A percentile compares a stretch with the other conserved stretches of the same genome.
phyloP scores from a whole-genome alignment of 352 stramenopile species.

The Globisporangium nagaii region DNA sequence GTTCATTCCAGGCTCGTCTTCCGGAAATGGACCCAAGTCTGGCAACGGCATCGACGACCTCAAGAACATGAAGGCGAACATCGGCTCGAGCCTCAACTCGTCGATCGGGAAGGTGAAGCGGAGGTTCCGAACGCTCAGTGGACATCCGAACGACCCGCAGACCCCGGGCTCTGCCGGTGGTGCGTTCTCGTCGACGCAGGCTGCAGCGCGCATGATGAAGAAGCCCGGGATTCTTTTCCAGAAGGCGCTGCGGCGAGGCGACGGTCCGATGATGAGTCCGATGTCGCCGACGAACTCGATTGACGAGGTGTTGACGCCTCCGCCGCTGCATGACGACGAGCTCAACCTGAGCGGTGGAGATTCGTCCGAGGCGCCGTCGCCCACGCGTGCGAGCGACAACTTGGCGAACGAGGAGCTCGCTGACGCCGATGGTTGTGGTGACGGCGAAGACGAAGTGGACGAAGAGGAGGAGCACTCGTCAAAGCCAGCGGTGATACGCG shows the following conservation, averaged over 20 bases:
- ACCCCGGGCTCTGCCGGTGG: neutral
- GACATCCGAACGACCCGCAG: constrained; percentile 38
- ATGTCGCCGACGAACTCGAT: constrained; percentile 18
- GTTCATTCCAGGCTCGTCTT: constrained; percentile 20
- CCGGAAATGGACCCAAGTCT: neutral
- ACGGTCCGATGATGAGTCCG: constrained; percentile 8
- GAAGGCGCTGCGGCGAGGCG: constrained; percentile 33
- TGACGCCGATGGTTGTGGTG: neutral
- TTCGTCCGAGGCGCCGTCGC: constrained; percentile 8
- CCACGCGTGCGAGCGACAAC: neutral
- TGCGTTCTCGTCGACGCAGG: constrained; percentile 20
- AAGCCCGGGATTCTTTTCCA: constrained; percentile 58
- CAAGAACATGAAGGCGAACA: constrained; percentile 69
- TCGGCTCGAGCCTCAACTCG: constrained; percentile 66
- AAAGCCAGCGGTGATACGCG: constrained; percentile 22
- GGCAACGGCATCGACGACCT: constrained; percentile 52
- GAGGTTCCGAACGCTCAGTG: constrained; percentile 55
- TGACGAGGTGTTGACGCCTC: constrained; percentile 20
- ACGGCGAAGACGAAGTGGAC: constrained; percentile 7
- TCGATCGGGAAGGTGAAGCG: constrained; percentile 73
- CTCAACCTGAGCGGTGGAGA: constrained; percentile 5
- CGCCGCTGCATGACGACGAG: constrained; percentile 17
- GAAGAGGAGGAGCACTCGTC: constrained; percentile 1
- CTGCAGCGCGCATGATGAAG: constrained; percentile 68
- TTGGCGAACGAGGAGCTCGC: neutral